Percentiles rank a stretch among this genome's conserved stretches.
Evolutionary conservation across 2,329 filamentous ascomycete species (phyloP).

Genomic region (Macroventuria anomochaeta): DNA sequence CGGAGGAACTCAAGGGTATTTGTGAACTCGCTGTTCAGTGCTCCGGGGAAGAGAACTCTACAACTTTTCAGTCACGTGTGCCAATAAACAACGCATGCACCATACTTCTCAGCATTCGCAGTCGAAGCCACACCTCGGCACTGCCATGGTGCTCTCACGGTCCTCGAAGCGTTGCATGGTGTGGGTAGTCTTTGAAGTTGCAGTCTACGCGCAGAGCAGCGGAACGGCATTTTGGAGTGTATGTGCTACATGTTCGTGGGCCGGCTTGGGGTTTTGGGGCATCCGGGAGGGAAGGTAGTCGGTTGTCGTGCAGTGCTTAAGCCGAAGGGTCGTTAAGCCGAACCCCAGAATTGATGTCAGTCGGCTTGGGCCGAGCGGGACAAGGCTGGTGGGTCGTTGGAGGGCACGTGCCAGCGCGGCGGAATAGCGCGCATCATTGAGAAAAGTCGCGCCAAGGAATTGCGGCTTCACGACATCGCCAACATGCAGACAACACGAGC

Average conservation of each 20-base stretch:
- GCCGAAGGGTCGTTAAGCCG: constrained; percentile 34
- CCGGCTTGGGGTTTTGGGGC: constrained; percentile 26
- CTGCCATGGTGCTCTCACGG: constrained; percentile 34
- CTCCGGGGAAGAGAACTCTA: constrained; percentile 82
- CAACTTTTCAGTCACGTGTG: not conserved
- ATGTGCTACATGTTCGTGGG: constrained; percentile 30
- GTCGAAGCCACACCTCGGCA: constrained; percentile 64
- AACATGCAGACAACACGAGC: constrained; percentile 38
- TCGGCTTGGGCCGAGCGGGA: constrained; percentile 2
- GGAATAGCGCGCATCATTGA: constrained; percentile 17
- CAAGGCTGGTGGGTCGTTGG: not conserved
- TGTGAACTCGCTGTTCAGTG: constrained; percentile 92
- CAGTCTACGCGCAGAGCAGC: constrained; percentile 38
- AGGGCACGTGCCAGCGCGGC: constrained; percentile 38
- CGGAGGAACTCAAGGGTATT: constrained; percentile 77
- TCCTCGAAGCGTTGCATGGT: constrained; percentile 24
- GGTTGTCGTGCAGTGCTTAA: constrained; percentile 20
- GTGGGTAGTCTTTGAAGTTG: constrained; percentile 23
- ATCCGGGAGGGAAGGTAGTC: constrained; percentile 23
- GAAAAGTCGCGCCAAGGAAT: constrained; percentile 41
- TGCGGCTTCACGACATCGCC: constrained; percentile 24
- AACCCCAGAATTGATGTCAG: not conserved
- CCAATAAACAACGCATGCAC: not conserved
- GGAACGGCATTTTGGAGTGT: constrained; percentile 43
- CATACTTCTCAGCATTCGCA: constrained; percentile 66